Evolutionary conservation across 2,329 filamentous ascomycete genomes (phyloP).

Genomic region (Rutstroemia sp.): DNA sequence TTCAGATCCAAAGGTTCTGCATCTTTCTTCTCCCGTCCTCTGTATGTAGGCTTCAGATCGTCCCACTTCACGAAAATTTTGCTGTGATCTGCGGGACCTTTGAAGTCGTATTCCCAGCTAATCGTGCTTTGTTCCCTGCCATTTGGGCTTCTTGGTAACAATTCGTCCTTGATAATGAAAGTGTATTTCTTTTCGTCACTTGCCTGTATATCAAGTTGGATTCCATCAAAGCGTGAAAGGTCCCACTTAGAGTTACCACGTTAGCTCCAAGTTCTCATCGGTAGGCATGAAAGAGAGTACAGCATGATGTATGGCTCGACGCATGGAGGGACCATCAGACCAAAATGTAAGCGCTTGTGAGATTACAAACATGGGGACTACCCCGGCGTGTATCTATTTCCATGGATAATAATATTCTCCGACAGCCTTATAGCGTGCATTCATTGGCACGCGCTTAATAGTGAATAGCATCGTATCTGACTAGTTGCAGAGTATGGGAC

Average conservation of each 20-base stretch:
- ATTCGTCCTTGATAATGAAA: slow-evolving; percentile 64
- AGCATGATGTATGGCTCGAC: neutral
- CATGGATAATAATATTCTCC: neutral
- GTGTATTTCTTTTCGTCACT: slow-evolving; percentile 65
- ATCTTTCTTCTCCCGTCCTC: slow-evolving; percentile 58
- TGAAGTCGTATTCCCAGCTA: slow-evolving; percentile 69
- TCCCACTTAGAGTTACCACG: slow-evolving; percentile 46
- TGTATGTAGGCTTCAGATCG: slow-evolving; percentile 63
- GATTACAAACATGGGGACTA: neutral
- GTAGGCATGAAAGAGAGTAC: neutral
- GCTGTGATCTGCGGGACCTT: slow-evolving; percentile 27
- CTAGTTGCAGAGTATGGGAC: no score
- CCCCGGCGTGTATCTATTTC: neutral
- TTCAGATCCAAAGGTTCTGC: slow-evolving; percentile 50
- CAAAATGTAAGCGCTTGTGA: neutral
- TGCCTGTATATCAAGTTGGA: slow-evolving; percentile 45
- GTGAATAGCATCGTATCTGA: neutral
- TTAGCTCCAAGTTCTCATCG: neutral
- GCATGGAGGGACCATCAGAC: neutral
- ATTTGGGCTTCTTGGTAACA: slow-evolving; percentile 49
- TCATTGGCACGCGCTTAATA: neutral
- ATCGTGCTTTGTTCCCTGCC: slow-evolving; percentile 65
- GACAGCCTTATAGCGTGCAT: neutral
- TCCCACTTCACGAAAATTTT: slow-evolving; percentile 54
- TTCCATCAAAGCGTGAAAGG: slow-evolving; percentile 53